A percentile compares a stretch with the other conserved stretches of the same genome.
Evolutionary conservation across 2,329 filamentous ascomycete species (phyloP).

Genomic region (Shiraia sp.): DNA sequence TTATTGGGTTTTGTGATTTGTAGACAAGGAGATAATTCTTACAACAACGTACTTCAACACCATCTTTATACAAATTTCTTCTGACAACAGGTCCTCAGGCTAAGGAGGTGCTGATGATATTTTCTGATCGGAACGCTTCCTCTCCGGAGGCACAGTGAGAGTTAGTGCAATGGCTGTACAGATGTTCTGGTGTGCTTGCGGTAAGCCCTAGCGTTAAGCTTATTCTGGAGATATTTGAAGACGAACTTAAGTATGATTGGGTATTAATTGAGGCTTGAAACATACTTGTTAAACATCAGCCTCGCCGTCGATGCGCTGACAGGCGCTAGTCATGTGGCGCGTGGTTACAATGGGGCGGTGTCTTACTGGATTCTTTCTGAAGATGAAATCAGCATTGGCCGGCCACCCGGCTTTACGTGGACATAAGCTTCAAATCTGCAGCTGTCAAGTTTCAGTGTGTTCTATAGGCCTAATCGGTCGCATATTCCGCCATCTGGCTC

Average conservation of each 20-base stretch:
- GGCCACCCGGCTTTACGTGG: too few relatives aligned
- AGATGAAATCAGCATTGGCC: too few relatives aligned
- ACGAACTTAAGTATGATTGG: slow-evolving; percentile 22
- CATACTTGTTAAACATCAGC: slow-evolving; percentile 11
- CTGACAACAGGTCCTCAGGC: not conserved
- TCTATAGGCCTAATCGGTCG: too few relatives aligned
- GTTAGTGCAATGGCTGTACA: slow-evolving; percentile 12
- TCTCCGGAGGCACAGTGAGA: slow-evolving; percentile 5
- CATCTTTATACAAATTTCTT: slow-evolving; percentile 31
- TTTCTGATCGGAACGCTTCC: slow-evolving; percentile 8
- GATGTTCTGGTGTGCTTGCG: slow-evolving; percentile 3
- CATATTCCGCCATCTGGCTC: too few relatives aligned
- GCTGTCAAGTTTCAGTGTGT: too few relatives aligned
- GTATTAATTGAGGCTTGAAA: not conserved
- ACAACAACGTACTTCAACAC: slow-evolving; percentile 1
- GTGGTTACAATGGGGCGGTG: slow-evolving; percentile 8
- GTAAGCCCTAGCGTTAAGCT: slow-evolving; percentile 9
- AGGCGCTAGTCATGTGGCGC: slow-evolving; percentile 7
- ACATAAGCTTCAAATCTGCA: too few relatives aligned
- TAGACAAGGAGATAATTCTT: slow-evolving; percentile 31
- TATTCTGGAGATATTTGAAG: slow-evolving; percentile 14
- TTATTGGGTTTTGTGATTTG: slow-evolving; percentile 31
- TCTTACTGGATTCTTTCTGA: not conserved
- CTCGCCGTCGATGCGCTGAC: slow-evolving; percentile 16
- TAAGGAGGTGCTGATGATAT: not conserved